Conservation (phyloP, 257 asterid species). For the Cinchona pubescens region DNA sequence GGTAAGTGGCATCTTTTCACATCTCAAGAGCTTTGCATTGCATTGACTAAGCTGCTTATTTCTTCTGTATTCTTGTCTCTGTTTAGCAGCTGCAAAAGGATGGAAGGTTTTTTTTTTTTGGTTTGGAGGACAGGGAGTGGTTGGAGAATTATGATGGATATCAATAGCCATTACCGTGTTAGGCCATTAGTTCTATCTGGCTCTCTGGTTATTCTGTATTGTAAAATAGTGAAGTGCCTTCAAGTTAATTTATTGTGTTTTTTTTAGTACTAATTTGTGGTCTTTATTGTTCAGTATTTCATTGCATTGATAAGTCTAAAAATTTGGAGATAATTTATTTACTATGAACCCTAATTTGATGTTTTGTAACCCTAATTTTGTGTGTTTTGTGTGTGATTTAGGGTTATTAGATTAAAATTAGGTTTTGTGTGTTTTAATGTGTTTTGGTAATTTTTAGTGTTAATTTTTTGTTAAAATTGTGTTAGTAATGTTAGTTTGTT, state of each 20-base stretch:
- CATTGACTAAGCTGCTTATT: background rate
- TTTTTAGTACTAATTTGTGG: background rate
- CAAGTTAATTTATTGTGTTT: background rate
- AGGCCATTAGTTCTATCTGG: background rate
- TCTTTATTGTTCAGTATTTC: slow-evolving; percentile 30
- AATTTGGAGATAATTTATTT: no score
- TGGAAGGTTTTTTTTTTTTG: background rate
- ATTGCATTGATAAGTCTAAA: no score
- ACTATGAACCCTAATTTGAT: no score
- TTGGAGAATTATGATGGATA: no score
- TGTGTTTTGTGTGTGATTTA: no score
- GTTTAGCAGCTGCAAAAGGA: background rate
- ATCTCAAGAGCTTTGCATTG: background rate
- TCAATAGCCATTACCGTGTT: background rate
- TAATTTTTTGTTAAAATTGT: no score
- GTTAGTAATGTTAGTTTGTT: no score
- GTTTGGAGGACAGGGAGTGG: background rate
- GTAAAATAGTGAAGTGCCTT: background rate
- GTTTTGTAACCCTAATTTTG: no score
- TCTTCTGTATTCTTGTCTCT: background rate
- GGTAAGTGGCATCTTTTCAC: background rate
- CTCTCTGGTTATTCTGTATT: background rate
- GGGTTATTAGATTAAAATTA: no score
- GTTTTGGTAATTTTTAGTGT: no score
- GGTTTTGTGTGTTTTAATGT: no score